phyloP scores from a whole-genome alignment of 116 monocot genomes.

The Phalaenopsis hybrid region DNA sequence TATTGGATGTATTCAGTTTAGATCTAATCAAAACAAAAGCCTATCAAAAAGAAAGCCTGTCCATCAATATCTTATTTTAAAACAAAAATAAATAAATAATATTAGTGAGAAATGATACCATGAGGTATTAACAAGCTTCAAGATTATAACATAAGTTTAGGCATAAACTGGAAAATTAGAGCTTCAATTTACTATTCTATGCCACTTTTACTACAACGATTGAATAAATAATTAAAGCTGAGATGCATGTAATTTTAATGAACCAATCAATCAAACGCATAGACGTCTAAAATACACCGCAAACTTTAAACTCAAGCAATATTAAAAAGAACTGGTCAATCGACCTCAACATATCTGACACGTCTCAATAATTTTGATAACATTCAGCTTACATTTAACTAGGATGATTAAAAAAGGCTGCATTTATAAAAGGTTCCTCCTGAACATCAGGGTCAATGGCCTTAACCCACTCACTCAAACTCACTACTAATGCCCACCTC shows the following conservation, averaged over 20 bases:
- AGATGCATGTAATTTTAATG: no score
- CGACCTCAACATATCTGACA: background rate
- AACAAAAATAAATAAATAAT: background rate
- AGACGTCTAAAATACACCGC: background rate
- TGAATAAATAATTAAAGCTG: no score
- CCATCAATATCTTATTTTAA: background rate
- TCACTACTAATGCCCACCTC: background rate
- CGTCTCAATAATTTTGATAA: background rate
- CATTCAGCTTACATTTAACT: background rate
- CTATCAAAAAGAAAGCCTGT: no score
- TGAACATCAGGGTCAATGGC: background rate
- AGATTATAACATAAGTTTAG: background rate
- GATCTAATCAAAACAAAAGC: no score
- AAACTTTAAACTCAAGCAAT: background rate
- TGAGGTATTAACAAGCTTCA: background rate
- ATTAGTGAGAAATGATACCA: background rate
- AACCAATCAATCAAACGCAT: no score
- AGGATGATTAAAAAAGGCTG: background rate
- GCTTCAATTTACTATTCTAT: background rate
- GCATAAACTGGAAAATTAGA: background rate
- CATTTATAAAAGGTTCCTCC: background rate
- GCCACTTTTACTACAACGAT: background rate
- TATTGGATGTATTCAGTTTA: no score
- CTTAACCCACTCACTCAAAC: background rate
- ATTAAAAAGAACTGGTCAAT: background rate